Evolutionary conservation across 208 protist species (phyloP).

Genomic region (Acanthamoeba lenticulata): DNA sequence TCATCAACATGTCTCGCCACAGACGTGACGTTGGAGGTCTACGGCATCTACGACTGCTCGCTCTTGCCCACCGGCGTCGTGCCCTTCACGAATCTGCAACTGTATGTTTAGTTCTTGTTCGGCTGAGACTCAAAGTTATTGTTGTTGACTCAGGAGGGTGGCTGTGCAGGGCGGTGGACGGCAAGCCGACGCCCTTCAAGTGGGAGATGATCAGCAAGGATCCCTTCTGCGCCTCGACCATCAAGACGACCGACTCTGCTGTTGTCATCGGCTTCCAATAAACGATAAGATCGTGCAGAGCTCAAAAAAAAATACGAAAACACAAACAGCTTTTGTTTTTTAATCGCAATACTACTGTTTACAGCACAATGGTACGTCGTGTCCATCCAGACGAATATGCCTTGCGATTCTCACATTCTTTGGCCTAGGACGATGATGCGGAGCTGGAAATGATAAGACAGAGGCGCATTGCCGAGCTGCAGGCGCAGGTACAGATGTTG

Average conservation of each 20-base stretch:
- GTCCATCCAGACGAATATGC: too few species aligned
- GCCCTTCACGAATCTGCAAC: neutral
- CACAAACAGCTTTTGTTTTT: too few species aligned
- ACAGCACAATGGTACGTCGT: too few species aligned
- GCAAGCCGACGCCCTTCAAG: neutral
- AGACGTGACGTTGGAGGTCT: constrained; percentile 35
- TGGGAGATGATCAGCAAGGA: neutral
- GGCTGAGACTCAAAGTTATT: neutral
- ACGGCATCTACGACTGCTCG: constrained; percentile 54
- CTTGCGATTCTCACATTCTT: neutral
- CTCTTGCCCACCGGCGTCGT: neutral
- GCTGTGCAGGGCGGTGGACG: neutral
- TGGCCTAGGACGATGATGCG: constrained; percentile 15
- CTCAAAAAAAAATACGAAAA: too few species aligned
- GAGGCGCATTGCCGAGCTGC: neutral
- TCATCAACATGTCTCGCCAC: neutral
- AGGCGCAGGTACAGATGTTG: constrained; percentile 12
- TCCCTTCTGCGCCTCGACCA: neutral
- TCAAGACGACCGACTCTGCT: neutral
- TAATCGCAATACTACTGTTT: too few species aligned
- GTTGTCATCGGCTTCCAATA: constrained; percentile 31
- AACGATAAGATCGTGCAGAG: constrained; percentile 1
- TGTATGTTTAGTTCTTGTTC: neutral
- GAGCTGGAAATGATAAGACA: constrained; percentile 22
- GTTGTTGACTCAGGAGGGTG: too few species aligned